A percentile compares a stretch with the other conserved stretches of the same genome.
These are phyloP conservation scores for Macrolepiota fuliginosa DNA, from an alignment of 768 basidiomycete genomes.

Conservation along the genomic window DNA sequence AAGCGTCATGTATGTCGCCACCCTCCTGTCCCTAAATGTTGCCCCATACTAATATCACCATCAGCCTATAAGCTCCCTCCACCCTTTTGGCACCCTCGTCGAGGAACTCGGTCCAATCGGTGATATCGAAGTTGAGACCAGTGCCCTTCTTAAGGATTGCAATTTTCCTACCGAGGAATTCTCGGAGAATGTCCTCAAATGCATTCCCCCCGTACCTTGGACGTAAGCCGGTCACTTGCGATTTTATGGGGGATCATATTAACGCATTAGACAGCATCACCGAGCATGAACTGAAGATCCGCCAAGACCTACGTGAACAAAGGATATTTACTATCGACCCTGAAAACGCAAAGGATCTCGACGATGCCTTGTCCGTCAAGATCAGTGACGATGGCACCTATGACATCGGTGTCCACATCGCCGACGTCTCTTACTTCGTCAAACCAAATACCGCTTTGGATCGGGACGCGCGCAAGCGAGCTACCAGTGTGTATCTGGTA, in stretches of 20 bases:
- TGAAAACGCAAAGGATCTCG: slow-evolving; percentile 83
- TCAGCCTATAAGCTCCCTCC: slow-evolving; percentile 91
- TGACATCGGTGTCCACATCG: slow-evolving; percentile 92
- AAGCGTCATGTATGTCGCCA: slow-evolving; percentile 82
- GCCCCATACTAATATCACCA: slow-evolving; percentile 17
- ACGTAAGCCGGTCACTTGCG: slow-evolving; percentile 46
- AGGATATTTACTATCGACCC: slow-evolving; percentile 96
- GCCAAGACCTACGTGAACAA: slow-evolving; percentile 83
- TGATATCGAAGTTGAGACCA: slow-evolving; percentile 98
- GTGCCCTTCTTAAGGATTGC: slow-evolving; percentile 95
- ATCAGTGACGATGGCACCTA: slow-evolving; percentile 88
- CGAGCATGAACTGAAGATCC: slow-evolving; percentile 82
- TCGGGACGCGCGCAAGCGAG: slow-evolving; percentile 95
- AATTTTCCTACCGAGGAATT: slow-evolving; percentile 99
- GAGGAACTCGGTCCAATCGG: slow-evolving; percentile 98
- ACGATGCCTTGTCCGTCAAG: slow-evolving; percentile 92
- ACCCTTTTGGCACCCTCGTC: slow-evolving; percentile 97
- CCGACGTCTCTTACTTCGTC: slow-evolving; percentile 95
- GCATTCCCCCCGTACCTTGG: slow-evolving; percentile 95
- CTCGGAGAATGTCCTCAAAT: slow-evolving; percentile 91
- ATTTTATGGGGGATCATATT: neutral
- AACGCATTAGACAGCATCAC: slow-evolving; percentile 58
- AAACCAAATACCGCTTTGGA: slow-evolving; percentile 96
- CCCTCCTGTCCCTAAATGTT: neutral
- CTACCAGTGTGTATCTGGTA: slow-evolving; percentile 95